phyloP scores from a whole-genome alignment of 2,329 filamentous ascomycete species.

The Fusarium devonianum region DNA sequence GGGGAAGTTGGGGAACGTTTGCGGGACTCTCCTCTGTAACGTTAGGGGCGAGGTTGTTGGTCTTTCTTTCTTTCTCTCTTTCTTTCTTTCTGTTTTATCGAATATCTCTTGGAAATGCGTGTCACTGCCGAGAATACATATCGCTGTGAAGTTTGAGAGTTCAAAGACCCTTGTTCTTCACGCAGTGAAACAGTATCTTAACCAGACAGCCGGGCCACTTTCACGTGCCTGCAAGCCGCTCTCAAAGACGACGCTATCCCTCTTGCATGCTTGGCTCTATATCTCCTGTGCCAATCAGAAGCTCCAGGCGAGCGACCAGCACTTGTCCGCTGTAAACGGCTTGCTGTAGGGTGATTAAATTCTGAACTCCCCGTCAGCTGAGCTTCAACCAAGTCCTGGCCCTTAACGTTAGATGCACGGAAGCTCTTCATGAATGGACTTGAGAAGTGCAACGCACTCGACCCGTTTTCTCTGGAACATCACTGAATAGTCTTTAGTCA shows the following conservation, averaged over 20 bases:
- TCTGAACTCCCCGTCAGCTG: constrained; percentile 1
- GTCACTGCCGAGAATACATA: too few species aligned
- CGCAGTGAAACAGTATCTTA: constrained; percentile 16
- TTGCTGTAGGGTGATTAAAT: constrained; percentile 12
- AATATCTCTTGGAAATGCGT: too few species aligned
- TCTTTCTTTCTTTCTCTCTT: too few species aligned
- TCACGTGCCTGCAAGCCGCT: constrained; percentile 34
- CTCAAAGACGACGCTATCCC: constrained; percentile 6
- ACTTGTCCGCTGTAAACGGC: not conserved
- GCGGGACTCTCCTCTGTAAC: not conserved
- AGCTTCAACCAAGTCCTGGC: constrained; percentile 1
- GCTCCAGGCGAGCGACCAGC: constrained; percentile 12
- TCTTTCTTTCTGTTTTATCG: too few species aligned
- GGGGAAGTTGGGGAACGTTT: not conserved
- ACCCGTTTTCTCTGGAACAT: not conserved
- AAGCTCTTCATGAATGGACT: too few species aligned
- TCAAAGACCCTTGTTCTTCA: not conserved
- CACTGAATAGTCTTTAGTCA: not conserved
- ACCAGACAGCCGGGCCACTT: constrained; percentile 38
- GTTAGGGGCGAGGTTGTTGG: not conserved
- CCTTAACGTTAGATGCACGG: too few species aligned
- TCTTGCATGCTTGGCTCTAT: not conserved
- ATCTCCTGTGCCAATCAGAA: constrained; percentile 21
- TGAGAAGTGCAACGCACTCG: too few species aligned
- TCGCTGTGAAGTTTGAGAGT: too few species aligned